Evolutionary conservation across 306 rosid species (phyloP).

Genomic region (Cicer arietinum): DNA sequence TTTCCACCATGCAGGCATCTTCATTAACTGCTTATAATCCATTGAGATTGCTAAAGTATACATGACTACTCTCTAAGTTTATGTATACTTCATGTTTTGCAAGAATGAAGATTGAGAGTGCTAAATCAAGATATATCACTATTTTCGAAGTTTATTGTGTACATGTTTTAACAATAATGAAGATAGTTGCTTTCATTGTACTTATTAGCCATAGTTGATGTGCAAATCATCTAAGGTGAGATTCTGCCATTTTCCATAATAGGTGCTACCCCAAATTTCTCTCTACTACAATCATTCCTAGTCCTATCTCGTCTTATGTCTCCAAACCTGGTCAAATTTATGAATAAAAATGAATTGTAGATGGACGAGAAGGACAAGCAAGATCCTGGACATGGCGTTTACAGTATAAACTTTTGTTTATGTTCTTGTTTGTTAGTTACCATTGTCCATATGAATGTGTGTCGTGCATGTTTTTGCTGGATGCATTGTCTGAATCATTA

Average conservation of each 20-base stretch:
- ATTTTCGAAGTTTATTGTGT: neutral
- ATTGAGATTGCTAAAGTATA: conserved; percentile 25
- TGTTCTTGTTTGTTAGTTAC: conserved; percentile 33
- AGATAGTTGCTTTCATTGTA: conserved; percentile 14
- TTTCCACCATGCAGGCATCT: conserved; percentile 29
- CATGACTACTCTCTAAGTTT: neutral
- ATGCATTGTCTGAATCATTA: conserved; percentile 11
- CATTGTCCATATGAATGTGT: conserved; percentile 22
- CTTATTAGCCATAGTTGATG: conserved; percentile 27
- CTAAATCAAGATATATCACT: neutral
- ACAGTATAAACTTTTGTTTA: neutral
- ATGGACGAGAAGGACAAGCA: conserved; percentile 25
- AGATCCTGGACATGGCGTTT: conserved; percentile 18
- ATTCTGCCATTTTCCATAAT: neutral
- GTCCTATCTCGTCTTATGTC: neutral
- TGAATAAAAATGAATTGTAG: neutral
- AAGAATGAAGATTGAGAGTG: neutral
- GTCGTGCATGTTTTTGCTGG: conserved; percentile 9
- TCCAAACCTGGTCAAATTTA: conserved; percentile 2
- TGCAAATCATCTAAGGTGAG: neutral
- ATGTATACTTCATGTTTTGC: neutral
- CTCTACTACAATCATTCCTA: neutral
- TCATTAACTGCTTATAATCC: conserved; percentile 26
- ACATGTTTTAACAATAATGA: conserved; percentile 14
- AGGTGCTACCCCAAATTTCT: neutral